Evolutionary conservation across 306 rosid genomes (phyloP).

Genomic region (Quercus bicolor): DNA sequence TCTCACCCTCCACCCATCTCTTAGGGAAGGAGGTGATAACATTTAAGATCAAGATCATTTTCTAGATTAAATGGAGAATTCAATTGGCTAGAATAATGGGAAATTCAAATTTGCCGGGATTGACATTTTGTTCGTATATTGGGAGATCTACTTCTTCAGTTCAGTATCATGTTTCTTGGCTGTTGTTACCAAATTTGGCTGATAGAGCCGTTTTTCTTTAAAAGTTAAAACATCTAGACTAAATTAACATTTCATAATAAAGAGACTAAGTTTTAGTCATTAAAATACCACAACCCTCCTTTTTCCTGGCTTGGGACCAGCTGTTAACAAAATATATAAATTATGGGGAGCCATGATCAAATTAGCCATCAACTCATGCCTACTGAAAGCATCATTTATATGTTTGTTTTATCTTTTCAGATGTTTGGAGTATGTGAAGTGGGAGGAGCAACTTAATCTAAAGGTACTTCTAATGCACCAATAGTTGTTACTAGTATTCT

Average conservation of each 20-base stretch:
- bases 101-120: neutral
- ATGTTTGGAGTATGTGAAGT: slow-evolving; percentile 50
- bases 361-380: neutral
- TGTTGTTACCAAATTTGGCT: neutral
- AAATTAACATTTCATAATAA: neutral
- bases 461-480: slow-evolving; percentile 49
- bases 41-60: neutral
- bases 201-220: neutral
- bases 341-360: neutral
- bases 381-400: neutral
- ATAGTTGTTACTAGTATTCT: slow-evolving; percentile 5
- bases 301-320: no score
- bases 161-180: neutral
- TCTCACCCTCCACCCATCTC: neutral
- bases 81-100: neutral
- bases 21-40: neutral
- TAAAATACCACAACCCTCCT: no score
- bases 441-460: slow-evolving; percentile 44
- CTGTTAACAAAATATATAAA: neutral
- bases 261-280: no score
- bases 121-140: neutral
- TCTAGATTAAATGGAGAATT: neutral
- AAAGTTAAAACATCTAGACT: neutral
- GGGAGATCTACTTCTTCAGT: neutral
- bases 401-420: slow-evolving; percentile 35